Evolutionary conservation across 2,329 filamentous ascomycete species (phyloP), one percentile per base, ranked within the genome.

Genomic region (Didymella exigua): DNA sequence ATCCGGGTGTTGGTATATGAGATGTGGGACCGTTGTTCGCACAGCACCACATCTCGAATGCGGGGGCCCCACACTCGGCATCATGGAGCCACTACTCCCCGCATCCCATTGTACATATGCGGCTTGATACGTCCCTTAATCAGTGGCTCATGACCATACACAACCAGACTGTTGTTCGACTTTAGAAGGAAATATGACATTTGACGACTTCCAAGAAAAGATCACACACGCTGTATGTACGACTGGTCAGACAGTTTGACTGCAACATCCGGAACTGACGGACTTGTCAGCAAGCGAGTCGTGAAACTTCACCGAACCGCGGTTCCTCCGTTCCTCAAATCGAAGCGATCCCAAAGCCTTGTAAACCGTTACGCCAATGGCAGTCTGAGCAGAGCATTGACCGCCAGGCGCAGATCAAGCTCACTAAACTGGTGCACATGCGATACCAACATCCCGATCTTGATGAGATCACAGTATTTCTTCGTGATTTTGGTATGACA

Each of bases 391-490:
- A 71, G 29, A 68, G 68, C 34, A 81, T 83, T 66, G 75, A 82
- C 56, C 61, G 65, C 14, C 58, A 71, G 41, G 69, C 75, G 26
- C 80, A 82, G 56, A 75, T 83, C 59, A 75, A 77, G 52, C 66
- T 84, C 18, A 76, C 74, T 6, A 79, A 79, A 52, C 56, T 83
- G 4, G 75, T 75, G 2, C 81, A 84, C 55, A 82, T 83, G 80
- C 76, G 81, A 1, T 84, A 84, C 61, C 80, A 82, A 54, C 81
- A 83, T 58, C 78, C 80, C 0, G 76, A 83, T 52, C 68, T 84
- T 4, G 70, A 75, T 19, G 68, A 76, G 51, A 82, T 82, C 38
- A 81, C 78, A 4, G 76, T 68, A 2, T 83, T 78, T 64, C 69
- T 77, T 2, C 56, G 62, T 27, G 71, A 75, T 55, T 74, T 74